Evolutionary conservation across 768 basidiomycete genomes (phyloP), one percentile per base, ranked within the genome.

Genomic region (Trametes punicea): DNA sequence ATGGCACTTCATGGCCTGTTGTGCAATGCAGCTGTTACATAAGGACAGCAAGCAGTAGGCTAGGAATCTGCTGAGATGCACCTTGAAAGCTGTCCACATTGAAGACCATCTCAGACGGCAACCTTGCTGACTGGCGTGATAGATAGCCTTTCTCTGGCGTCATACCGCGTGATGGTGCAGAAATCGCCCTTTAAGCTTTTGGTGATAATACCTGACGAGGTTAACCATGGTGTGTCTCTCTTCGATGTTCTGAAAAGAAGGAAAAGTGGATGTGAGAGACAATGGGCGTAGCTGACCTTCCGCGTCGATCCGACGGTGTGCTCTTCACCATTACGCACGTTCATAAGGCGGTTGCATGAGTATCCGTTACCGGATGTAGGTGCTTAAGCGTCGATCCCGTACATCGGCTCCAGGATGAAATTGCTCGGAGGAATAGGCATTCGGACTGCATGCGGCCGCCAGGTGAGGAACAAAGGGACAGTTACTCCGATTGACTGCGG

Each of bases 11-110:
- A 55, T 82, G 82, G 0, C 81, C 81, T 81, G 55, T 16, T 9
- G 21, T n/a, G 21, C 34, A 15, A 16, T 10, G 5, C 8, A 4
- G 9, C 13, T 5, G 34, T 16, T n/a, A n/a, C 7, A 36, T 36
- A 15, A 7, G 34, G 34, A 36, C 34, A 16, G 4, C 7, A 8
- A 15, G 8, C n/a, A n/a, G n/a, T n/a, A n/a, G n/a, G n/a, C n/a
- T n/a, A n/a, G n/a, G n/a, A n/a, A n/a, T n/a, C n/a, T n/a, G 30
- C 8, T 13, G 51, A 11, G n/a, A 23, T 6, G 31, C 4, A 79
- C 80, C 81, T 73, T 81, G 81, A 63, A 80, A 82, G 56, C 77
- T 80, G 60, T 83, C 81, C 8, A 83, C 74, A 56, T 80, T 82
- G 69, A 73, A 82, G 0, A 81, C 79, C 0, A 56, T 61, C 26